Conservation (phyloP, 164 flowering plant genomes). For the Stephania yunnanensis region DNA sequence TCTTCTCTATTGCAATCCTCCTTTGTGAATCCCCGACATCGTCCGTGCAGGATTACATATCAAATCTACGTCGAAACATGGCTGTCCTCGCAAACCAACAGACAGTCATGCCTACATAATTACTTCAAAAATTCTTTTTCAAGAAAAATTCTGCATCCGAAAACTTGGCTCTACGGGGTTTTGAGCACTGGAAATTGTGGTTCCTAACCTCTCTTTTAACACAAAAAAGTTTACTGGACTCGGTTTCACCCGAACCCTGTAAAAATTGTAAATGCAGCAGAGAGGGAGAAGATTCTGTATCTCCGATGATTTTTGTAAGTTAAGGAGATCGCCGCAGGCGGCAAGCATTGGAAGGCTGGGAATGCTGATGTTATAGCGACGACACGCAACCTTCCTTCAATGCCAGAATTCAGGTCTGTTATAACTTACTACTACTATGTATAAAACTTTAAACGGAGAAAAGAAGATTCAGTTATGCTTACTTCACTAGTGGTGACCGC, state of each 20-base stretch:
- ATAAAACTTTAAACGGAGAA: too few relatives aligned
- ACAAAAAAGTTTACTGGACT: neutral
- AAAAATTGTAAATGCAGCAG: neutral
- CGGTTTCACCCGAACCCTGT: constrained; percentile 2
- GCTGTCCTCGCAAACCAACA: neutral
- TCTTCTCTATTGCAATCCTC: neutral
- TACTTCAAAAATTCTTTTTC: neutral
- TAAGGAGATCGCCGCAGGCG: neutral
- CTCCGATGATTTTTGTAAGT: constrained; percentile 1
- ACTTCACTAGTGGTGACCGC: neutral
- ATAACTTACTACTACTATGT: neutral
- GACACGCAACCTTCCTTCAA: neutral
- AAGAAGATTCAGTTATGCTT: neutral
- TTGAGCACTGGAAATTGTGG: neutral
- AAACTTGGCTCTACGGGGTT: neutral
- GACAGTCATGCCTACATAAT: neutral
- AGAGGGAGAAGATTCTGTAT: neutral
- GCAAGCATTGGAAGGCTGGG: neutral
- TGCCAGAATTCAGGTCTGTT: neutral
- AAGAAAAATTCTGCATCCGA: neutral
- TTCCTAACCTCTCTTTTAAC: neutral
- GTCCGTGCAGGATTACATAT: neutral
- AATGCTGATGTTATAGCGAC: neutral
- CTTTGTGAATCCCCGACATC: neutral
- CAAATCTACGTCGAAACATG: neutral